These are phyloP conservation scores for Clonostachys byssicola DNA, from an alignment of 2,329 filamentous ascomycete species.

Conservation along the genomic window DNA sequence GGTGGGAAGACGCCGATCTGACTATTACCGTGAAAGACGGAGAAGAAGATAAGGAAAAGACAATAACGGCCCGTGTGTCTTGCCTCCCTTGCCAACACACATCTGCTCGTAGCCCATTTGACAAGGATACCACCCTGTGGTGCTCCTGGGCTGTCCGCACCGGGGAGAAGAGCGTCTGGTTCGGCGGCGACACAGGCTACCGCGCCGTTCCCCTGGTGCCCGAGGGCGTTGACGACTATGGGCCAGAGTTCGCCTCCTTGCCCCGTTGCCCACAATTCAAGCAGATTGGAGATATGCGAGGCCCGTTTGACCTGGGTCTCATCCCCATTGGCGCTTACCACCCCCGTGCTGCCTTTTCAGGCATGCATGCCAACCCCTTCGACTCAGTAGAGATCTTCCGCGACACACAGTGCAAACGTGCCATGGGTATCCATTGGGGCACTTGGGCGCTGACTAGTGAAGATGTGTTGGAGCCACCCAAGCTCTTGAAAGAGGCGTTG, in stretches of 20 bases:
- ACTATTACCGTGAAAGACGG: constrained; percentile 38
- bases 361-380: constrained; percentile 81
- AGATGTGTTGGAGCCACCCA: constrained; percentile 79
- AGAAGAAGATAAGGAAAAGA: constrained; percentile 14
- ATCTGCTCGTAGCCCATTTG: constrained; percentile 63
- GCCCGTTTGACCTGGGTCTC: constrained; percentile 85
- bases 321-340: constrained; percentile 92
- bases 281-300: constrained; percentile 74
- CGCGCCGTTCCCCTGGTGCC: constrained; percentile 67
- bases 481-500: constrained; percentile 67
- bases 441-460: constrained; percentile 85
- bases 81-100: constrained; percentile 85
- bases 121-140: constrained; percentile 79
- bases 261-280: constrained; percentile 81
- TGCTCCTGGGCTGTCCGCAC: constrained; percentile 78
- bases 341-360: constrained; percentile 67
- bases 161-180: constrained; percentile 72
- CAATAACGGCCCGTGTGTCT: constrained; percentile 67
- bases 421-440: constrained; percentile 91
- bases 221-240: constrained; percentile 64
- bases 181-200: constrained; percentile 90
- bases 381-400: constrained; percentile 87
- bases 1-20: constrained; percentile 87
- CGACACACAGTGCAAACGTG: constrained; percentile 73
- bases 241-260: constrained; percentile 57